Conservation (phyloP, 331 rosid species). For the Pyrus hybrid region DNA sequence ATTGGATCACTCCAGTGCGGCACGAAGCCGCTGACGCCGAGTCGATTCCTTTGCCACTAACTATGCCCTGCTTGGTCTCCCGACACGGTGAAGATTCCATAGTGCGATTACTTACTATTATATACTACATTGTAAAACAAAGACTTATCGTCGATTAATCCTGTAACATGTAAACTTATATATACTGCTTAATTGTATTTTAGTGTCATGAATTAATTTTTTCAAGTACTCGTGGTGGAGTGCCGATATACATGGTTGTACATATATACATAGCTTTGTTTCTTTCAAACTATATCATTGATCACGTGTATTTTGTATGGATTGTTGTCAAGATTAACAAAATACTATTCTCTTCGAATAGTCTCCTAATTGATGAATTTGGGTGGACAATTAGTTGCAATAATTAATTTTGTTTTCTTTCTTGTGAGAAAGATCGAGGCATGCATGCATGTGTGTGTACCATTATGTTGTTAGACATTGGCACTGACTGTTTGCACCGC, state of each 20-base stretch:
- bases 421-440: neutral
- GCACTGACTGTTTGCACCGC: constrained; percentile 1
- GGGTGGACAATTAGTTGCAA: neutral
- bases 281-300: neutral
- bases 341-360: neutral
- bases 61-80: no score
- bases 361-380: neutral
- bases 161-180: neutral
- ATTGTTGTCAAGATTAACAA: neutral
- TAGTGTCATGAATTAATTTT: neutral
- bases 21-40: no score
- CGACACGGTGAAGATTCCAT: no score
- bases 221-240: neutral
- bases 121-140: neutral
- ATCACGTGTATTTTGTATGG: neutral
- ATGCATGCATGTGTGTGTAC: neutral
- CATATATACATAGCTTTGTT: neutral
- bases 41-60: no score
- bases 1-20: no score
- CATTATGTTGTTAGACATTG: neutral
- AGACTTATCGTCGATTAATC: no score
- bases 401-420: neutral
- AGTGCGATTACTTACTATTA: no score
- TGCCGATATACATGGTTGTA: neutral
- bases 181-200: no score